A percentile compares a stretch with the other conserved stretches of the same genome.
These are phyloP conservation scores for Pterocarpus macrocarpus DNA, from an alignment of 306 rosid genomes.

Conservation along the genomic window DNA sequence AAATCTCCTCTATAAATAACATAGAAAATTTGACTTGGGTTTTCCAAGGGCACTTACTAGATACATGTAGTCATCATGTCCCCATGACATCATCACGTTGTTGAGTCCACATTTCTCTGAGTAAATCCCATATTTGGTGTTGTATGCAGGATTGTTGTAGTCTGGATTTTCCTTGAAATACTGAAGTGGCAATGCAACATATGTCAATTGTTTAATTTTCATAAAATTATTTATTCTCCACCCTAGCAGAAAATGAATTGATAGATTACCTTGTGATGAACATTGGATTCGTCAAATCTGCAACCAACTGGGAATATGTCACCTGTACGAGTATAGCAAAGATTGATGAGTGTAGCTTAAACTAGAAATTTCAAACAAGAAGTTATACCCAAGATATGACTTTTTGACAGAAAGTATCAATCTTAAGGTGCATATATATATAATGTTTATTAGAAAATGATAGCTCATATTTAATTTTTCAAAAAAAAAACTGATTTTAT, in stretches of 20 bases:
- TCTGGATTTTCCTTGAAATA: slow-evolving; percentile 75
- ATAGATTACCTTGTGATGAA: slow-evolving; percentile 72
- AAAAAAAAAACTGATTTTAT: too few relatives aligned
- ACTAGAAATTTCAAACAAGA: not conserved
- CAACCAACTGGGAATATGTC: slow-evolving; percentile 91
- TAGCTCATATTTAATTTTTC: too few relatives aligned
- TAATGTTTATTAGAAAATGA: too few relatives aligned
- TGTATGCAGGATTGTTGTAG: slow-evolving; percentile 59
- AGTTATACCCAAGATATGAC: not conserved
- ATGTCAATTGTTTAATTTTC: slow-evolving; percentile 21
- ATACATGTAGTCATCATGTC: slow-evolving; percentile 93
- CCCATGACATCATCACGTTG: slow-evolving; percentile 92
- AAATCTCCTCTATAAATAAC: not conserved
- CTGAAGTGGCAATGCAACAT: slow-evolving; percentile 46
- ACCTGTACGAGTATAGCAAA: slow-evolving; percentile 51
- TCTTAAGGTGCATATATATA: too few relatives aligned
- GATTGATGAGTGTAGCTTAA: slow-evolving; percentile 16
- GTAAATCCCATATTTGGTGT: slow-evolving; percentile 75
- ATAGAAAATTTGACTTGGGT: not conserved
- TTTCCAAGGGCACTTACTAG: slow-evolving; percentile 54
- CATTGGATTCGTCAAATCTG: slow-evolving; percentile 73
- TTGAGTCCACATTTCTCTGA: slow-evolving; percentile 74
- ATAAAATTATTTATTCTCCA: not conserved
- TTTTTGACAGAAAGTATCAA: not conserved
- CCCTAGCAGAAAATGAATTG: slow-evolving; percentile 4